A percentile compares a stretch with the other conserved stretches of the same genome.
Conservation (phyloP, 352 stramenopile genomes). For the Aphanomyces euteiches region DNA sequence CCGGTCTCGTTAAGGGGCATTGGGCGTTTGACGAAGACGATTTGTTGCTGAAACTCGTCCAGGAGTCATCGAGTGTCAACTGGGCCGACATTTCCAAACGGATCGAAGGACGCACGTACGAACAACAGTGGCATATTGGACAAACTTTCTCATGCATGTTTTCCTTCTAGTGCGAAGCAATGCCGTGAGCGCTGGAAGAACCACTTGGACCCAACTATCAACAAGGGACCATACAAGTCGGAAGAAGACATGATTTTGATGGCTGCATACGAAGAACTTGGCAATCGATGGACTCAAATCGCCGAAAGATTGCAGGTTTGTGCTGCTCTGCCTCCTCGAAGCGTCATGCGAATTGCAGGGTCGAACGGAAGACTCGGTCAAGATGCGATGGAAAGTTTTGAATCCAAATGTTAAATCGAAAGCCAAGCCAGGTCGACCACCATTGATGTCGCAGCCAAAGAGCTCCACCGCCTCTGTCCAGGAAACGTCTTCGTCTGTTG, state of each 20-base stretch:
- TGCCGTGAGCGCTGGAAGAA: slow-evolving; percentile 96
- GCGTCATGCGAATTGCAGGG: slow-evolving; percentile 43
- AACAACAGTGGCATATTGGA: not conserved
- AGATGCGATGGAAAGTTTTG: slow-evolving; percentile 75
- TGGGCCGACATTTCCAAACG: slow-evolving; percentile 72
- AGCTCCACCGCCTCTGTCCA: not conserved
- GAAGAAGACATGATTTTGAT: slow-evolving; percentile 94
- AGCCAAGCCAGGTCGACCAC: slow-evolving; percentile 66
- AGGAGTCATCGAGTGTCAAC: slow-evolving; percentile 38
- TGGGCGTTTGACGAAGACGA: slow-evolving; percentile 84
- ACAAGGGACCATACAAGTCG: slow-evolving; percentile 75
- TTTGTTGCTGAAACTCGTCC: slow-evolving; percentile 42
- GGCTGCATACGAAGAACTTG: slow-evolving; percentile 83
- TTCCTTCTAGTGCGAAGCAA: slow-evolving; percentile 80
- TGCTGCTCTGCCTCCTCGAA: not conserved
- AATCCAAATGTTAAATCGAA: slow-evolving; percentile 71
- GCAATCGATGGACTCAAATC: slow-evolving; percentile 94
- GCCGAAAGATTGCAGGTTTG: slow-evolving; percentile 34
- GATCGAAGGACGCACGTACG: slow-evolving; percentile 73
- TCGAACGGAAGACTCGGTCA: slow-evolving; percentile 84
- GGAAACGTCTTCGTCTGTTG: not conserved
- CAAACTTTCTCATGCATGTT: slow-evolving; percentile 36
- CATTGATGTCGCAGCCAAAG: slow-evolving; percentile 39
- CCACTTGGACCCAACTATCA: slow-evolving; percentile 93
- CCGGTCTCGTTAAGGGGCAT: slow-evolving; percentile 84